Evolutionary conservation across 495 filamentous ascomycete species (phyloP), one percentile per base, ranked within the genome.

Genomic region (Staphylotrichum longicolle): DNA sequence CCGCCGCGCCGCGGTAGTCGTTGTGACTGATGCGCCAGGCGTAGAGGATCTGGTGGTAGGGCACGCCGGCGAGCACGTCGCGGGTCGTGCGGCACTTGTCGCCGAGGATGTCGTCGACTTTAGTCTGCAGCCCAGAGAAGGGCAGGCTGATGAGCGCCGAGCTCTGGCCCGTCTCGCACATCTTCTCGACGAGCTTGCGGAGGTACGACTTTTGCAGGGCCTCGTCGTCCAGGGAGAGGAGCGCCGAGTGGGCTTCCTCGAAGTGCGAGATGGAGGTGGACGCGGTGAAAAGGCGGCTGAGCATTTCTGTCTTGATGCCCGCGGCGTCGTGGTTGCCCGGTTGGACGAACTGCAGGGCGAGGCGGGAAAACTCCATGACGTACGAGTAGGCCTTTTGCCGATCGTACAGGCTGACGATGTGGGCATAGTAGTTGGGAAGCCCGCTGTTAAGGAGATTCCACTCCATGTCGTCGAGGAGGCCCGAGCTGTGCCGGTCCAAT

Each of bases 1-100:
- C 83, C 0, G 94, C 92, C 3, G 90, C 94, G 52, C 93, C 94
- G 42, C 93, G 90, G 75, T 90, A 94, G 71, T 98, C 90, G 57
- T 84, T 82, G 54, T 86, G 88, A 63, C 85, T 83, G 58, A 96
- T 86, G 55, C 95, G 86, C 82, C 91, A 98, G 27, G 92, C 85
- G 65, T 96, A 94, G 34, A 98, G 84, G 47, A 96, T 86, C 66
- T 91, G 88, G 68, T 88, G 88, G 73, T 89, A 93, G 7, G 85
- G 86, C 2, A 83, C 78, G 32, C 82, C 83, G 27, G 77, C 75
- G 46, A 78, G 70, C 39, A 89, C 80, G 63, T 86, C 86, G 27
- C 81, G 69, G 32, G 82, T 80, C 9, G 78, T 77, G 37, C 78
- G 77, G 67, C 84, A 87, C 70, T 84, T 82, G 37, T 85, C 85